Percentiles rank a stretch among this genome's conserved stretches.
These are phyloP conservation scores for Colletotrichum zoysiae DNA, from an alignment of 2,329 filamentous ascomycete genomes.

Conservation along the genomic window DNA sequence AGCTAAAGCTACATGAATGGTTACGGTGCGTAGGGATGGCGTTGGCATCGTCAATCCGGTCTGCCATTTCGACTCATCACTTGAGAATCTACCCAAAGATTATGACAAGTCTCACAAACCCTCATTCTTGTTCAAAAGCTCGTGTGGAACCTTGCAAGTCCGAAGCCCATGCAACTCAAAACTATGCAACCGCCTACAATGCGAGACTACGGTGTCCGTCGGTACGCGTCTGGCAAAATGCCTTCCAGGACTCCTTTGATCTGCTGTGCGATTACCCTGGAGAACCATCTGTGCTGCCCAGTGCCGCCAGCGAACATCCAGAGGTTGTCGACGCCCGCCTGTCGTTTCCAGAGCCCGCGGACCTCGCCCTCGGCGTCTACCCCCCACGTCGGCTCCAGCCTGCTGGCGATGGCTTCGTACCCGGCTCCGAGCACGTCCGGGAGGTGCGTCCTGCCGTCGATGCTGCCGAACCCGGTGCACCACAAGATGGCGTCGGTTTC, in stretches of 20 bases:
- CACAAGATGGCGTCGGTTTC: constrained; percentile 52
- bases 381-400: constrained; percentile 56
- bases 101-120: neutral
- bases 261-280: constrained; percentile 49
- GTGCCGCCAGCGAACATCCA: constrained; percentile 53
- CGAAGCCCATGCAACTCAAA: neutral
- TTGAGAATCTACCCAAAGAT: neutral
- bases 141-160: neutral
- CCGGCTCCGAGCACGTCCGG: constrained; percentile 48
- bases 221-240: constrained; percentile 47
- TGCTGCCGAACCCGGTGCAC: constrained; percentile 53
- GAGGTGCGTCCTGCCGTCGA: constrained; percentile 47
- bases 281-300: constrained; percentile 51
- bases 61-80: neutral
- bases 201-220: neutral
- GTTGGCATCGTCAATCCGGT: neutral
- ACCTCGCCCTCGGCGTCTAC: constrained; percentile 58
- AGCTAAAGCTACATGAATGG: neutral
- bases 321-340: constrained; percentile 49
- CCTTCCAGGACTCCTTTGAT: constrained; percentile 53
- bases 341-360: constrained; percentile 56
- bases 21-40: neutral
- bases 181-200: neutral
- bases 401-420: constrained; percentile 46
- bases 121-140: neutral